phyloP scores from a whole-genome alignment of 2,329 filamentous ascomycete species.

The Phyllosticta citrichinensis region DNA sequence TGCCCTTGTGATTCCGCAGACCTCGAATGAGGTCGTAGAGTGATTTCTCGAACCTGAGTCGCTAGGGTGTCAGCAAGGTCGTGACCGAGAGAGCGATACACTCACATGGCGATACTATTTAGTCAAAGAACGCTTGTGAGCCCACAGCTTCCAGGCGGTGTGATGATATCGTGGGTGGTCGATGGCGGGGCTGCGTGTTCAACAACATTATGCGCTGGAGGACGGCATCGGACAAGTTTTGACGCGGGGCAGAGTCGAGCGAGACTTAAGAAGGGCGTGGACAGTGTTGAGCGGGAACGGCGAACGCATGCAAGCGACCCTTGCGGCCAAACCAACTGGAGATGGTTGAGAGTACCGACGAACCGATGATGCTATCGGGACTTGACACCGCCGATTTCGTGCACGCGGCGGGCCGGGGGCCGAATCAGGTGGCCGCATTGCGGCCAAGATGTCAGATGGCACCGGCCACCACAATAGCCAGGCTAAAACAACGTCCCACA shows the following conservation, averaged over 20 bases:
- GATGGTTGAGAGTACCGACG: background rate
- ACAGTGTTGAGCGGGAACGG: background rate
- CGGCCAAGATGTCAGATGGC: background rate
- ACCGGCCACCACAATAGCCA: background rate
- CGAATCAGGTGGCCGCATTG: background rate
- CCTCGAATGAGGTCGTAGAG: conserved; percentile 97
- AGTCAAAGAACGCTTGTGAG: background rate
- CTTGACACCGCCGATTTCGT: background rate
- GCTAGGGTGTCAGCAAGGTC: background rate
- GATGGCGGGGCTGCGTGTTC: background rate
- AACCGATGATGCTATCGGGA: background rate
- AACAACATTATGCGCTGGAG: background rate
- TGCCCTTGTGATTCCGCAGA: conserved; percentile 88
- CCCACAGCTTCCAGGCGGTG: background rate
- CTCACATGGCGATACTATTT: background rate
- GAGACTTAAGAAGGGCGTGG: background rate
- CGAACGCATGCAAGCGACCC: background rate
- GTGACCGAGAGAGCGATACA: background rate
- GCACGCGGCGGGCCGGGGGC: background rate
- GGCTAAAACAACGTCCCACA: too few relatives aligned
- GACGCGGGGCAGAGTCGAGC: background rate
- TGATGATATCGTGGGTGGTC: background rate
- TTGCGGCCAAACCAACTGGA: background rate
- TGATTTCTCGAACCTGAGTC: conserved; percentile 90
- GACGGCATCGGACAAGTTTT: background rate